Conservation (phyloP, 768 basidiomycete species). For the Boletus tylopilopsis region DNA sequence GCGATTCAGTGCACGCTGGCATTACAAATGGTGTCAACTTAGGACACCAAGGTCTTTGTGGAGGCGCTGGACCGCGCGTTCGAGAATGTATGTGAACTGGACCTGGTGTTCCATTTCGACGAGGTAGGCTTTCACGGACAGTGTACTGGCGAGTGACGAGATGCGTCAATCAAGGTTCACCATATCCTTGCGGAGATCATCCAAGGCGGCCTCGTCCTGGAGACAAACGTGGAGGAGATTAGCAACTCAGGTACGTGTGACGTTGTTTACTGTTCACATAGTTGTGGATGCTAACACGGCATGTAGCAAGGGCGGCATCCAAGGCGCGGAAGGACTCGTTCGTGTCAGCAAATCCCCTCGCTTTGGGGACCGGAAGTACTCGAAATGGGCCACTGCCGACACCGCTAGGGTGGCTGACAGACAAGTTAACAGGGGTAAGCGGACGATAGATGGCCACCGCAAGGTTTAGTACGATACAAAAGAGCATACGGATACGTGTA, state of each 20-base stretch:
- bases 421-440: conserved; percentile 64
- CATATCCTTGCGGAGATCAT: conserved; percentile 95
- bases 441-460: conserved; percentile 33
- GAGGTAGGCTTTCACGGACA: conserved; percentile 52
- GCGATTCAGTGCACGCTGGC: conserved; percentile 17
- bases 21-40: neutral
- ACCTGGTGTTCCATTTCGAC: conserved; percentile 98
- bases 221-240: conserved; percentile 90
- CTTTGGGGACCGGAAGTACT: conserved; percentile 60
- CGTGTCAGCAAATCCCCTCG: conserved; percentile 76
- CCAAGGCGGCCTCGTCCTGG: conserved; percentile 93
- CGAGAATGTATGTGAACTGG: conserved; percentile 97
- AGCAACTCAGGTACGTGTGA: conserved; percentile 55
- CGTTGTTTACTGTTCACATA: neutral
- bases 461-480: conserved; percentile 1
- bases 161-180: conserved; percentile 54
- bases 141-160: conserved; percentile 1
- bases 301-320: conserved; percentile 63
- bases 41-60: conserved; percentile 70
- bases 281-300: conserved; percentile 11
- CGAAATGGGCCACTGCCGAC: conserved; percentile 61
- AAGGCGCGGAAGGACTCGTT: conserved; percentile 76
- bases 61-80: conserved; percentile 94
- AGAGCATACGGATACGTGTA: neutral
- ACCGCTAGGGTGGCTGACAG: conserved; percentile 78